Evolutionary conservation across 495 filamentous ascomycete genomes (phyloP).

Genomic region (Talaromyces thailandensis): DNA sequence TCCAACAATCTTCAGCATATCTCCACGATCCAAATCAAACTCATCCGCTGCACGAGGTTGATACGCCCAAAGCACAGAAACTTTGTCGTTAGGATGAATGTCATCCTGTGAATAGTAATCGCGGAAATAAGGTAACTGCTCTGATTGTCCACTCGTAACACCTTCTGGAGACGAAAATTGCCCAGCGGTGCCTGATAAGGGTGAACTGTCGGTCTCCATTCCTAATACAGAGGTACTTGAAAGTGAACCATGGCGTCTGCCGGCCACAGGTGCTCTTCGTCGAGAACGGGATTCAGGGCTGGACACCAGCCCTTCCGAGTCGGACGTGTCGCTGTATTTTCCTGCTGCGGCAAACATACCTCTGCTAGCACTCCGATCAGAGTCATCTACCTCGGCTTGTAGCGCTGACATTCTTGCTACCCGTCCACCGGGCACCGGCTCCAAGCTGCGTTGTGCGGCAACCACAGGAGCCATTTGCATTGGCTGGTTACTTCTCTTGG

Average conservation of each 20-base stretch:
- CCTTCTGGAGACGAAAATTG: conserved; percentile 78
- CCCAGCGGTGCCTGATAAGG: conserved; percentile 58
- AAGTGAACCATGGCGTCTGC: conserved; percentile 77
- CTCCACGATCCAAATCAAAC: conserved; percentile 86
- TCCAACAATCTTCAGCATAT: conserved; percentile 97
- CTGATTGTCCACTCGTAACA: conserved; percentile 79
- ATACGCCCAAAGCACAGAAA: conserved; percentile 94
- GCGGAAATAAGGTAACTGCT: conserved; percentile 92
- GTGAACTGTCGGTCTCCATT: conserved; percentile 64
- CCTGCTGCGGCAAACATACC: conserved; percentile 22
- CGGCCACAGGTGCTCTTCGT: conserved; percentile 51
- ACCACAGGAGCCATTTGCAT: conserved; percentile 36
- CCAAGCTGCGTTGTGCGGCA: conserved; percentile 48
- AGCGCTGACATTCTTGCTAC: conserved; percentile 95
- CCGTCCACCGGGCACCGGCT: conserved; percentile 74
- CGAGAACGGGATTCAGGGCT: conserved; percentile 66
- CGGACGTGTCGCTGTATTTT: conserved; percentile 63
- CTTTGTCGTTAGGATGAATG: conserved; percentile 83
- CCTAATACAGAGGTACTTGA: conserved; percentile 77
- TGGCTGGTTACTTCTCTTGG: conserved; percentile 46
- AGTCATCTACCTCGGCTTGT: conserved; percentile 57
- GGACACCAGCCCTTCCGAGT: conserved; percentile 71
- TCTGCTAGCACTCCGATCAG: conserved; percentile 32
- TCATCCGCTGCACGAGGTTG: conserved; percentile 89
- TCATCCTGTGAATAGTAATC: conserved; percentile 98